A percentile compares a stretch with the other conserved stretches of the same genome.
Conservation (phyloP, 805 yeast species). For the Ascoidea asiatica region DNA sequence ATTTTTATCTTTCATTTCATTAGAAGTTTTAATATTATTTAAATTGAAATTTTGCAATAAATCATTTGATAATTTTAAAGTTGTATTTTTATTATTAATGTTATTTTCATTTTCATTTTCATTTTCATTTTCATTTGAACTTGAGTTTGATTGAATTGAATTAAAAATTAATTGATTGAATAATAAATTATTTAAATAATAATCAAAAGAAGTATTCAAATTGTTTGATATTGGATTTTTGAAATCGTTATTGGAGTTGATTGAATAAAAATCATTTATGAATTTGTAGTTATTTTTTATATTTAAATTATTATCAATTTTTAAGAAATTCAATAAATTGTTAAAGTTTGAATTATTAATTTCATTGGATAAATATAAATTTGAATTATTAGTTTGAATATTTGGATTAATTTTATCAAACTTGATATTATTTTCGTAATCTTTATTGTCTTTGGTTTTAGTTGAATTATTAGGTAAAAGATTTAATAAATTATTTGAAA, state of each 20-base stretch:
- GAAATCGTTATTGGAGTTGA: not conserved
- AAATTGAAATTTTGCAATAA: not conserved
- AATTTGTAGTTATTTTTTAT: not conserved
- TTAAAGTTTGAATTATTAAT: slow-evolving; percentile 11
- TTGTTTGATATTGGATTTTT: no score
- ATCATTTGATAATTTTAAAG: not conserved
- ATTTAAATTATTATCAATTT: not conserved
- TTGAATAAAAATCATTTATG: not conserved
- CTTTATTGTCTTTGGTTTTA: not conserved
- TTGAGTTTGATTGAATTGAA: not conserved
- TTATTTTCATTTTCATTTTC: not conserved
- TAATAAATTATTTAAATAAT: no score
- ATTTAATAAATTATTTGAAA: not conserved
- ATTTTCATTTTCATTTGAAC: not conserved
- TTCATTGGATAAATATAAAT: slow-evolving; percentile 3
- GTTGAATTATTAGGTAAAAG: no score
- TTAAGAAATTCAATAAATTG: slow-evolving; percentile 4
- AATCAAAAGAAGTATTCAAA: not conserved
- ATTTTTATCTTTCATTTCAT: no score
- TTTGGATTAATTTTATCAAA: slow-evolving; percentile 7
- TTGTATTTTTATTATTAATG: no score
- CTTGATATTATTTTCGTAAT: slow-evolving; percentile 2
- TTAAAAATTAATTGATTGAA: not conserved
- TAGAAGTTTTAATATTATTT: no score
- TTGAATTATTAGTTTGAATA: slow-evolving; percentile 2